Conservation (phyloP, 2,329 filamentous ascomycete genomes). For the Epichloe glyceriae region DNA sequence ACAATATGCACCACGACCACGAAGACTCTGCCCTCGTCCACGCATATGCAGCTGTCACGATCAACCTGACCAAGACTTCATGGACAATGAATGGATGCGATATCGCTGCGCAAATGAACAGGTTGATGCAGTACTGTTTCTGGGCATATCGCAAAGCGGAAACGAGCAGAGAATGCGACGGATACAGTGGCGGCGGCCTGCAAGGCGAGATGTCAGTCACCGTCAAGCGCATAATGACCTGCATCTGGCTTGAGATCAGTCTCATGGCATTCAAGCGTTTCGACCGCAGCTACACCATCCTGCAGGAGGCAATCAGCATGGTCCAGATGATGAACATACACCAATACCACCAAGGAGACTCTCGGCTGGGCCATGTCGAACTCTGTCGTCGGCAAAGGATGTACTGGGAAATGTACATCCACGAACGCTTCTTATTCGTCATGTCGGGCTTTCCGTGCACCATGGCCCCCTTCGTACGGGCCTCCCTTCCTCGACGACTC, state of each 20-base stretch:
- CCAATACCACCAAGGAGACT: constrained; percentile 18
- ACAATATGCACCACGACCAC: constrained; percentile 18
- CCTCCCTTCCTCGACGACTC: constrained; percentile 18
- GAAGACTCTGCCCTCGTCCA: constrained; percentile 25
- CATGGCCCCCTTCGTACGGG: constrained; percentile 19
- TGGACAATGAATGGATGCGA: constrained; percentile 16
- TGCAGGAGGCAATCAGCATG: constrained; percentile 33
- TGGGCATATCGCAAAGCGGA: constrained; percentile 14
- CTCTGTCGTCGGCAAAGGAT: constrained; percentile 11
- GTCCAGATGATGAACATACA: constrained; percentile 31
- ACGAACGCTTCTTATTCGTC: constrained; percentile 36
- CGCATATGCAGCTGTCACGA: constrained; percentile 22
- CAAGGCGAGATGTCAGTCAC: constrained; percentile 25
- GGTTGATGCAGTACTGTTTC: constrained; percentile 13
- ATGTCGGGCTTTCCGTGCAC: constrained; percentile 31
- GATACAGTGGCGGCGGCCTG: constrained; percentile 17
- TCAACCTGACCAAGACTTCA: constrained; percentile 21
- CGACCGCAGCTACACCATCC: constrained; percentile 33
- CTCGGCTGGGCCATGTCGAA: constrained; percentile 8
- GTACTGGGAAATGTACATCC: constrained; percentile 14
- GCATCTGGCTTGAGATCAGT: constrained; percentile 37
- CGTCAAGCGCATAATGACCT: constrained; percentile 33
- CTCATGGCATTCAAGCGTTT: constrained; percentile 33
- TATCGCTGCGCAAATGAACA: constrained; percentile 17
- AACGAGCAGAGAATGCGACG: constrained; percentile 19